A percentile compares a stretch with the other conserved stretches of the same genome.
Conservation (phyloP, 176 grass and related monocot species). For the Bonia amplexicaulis region DNA sequence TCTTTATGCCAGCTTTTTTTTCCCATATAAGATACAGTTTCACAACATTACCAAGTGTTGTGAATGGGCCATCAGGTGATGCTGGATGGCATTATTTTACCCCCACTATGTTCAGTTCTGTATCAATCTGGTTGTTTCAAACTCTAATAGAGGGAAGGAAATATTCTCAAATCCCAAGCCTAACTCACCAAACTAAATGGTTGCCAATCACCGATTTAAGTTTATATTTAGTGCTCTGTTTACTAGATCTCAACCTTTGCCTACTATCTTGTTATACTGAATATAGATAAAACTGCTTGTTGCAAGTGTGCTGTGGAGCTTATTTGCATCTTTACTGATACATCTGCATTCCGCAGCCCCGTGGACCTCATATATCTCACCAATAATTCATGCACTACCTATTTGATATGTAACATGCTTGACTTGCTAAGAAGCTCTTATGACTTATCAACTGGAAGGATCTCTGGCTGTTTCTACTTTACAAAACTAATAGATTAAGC, state of each 20-base stretch:
- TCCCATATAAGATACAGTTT: background rate
- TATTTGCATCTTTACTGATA: background rate
- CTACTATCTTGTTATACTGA: background rate
- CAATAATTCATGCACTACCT: background rate
- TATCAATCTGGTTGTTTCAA: background rate
- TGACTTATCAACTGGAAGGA: background rate
- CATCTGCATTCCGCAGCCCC: background rate
- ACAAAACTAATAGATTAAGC: background rate
- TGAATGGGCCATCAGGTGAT: background rate
- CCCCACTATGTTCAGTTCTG: background rate
- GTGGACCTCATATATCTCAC: slow-evolving; percentile 3
- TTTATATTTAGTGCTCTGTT: slow-evolving; percentile 6
- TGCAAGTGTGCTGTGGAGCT: background rate
- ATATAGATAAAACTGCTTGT: background rate
- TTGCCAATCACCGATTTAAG: background rate
- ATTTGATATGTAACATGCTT: background rate
- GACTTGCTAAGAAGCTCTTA: slow-evolving; percentile 1
- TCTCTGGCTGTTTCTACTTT: background rate
- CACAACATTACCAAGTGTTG: background rate
- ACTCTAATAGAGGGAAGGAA: background rate
- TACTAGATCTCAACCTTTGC: background rate
- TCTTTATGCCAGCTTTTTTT: background rate
- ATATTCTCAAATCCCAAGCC: background rate
- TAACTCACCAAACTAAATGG: background rate
- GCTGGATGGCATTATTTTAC: slow-evolving; percentile 8